These are phyloP conservation scores for Cyberlindnera euphorbiiphila DNA, from an alignment of 805 yeast genomes.

Conservation along the genomic window DNA sequence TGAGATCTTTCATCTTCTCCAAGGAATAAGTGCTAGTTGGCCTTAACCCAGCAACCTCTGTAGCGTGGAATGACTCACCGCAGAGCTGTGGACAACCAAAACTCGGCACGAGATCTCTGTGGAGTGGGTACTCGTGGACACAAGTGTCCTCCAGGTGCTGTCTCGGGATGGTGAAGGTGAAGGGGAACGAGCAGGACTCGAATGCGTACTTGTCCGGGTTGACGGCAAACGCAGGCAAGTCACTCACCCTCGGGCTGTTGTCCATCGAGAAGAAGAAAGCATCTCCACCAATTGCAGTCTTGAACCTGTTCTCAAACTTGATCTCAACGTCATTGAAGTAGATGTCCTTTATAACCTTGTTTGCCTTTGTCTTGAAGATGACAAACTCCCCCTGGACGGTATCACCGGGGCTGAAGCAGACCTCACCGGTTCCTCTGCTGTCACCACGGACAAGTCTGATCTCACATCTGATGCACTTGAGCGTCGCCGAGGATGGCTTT, in stretches of 20 bases:
- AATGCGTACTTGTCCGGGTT: conserved; percentile 12
- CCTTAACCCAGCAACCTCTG: conserved; percentile 17
- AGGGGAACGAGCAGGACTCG: conserved; percentile 16
- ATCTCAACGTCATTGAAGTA: conserved; percentile 23
- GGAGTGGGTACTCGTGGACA: conserved; percentile 4
- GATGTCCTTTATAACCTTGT: conserved; percentile 12
- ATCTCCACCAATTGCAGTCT: conserved; percentile 8
- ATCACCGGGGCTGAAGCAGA: conserved; percentile 22
- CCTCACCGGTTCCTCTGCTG: no score
- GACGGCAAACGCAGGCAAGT: conserved; percentile 9
- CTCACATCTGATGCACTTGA: conserved; percentile 18
- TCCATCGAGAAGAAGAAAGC: conserved; percentile 19
- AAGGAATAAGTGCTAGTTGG: conserved; percentile 6
- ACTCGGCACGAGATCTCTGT: conserved; percentile 14
- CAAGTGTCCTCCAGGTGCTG: conserved; percentile 19
- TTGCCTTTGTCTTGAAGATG: conserved; percentile 10
- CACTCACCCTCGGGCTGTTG: conserved; percentile 10
- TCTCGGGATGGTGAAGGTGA: conserved; percentile 18
- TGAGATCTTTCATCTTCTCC: conserved; percentile 5
- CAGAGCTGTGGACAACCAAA: conserved; percentile 21
- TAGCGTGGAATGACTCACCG: conserved; percentile 16
- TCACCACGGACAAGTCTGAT: no score
- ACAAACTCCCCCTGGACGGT: conserved; percentile 15
- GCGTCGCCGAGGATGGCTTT: conserved; percentile 18
- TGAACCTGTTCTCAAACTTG: conserved; percentile 16